Percentiles rank a stretch among this genome's conserved stretches.
phyloP scores from a whole-genome alignment of 225 moss, liverwort and hornwort species.

The Marchantia paleacea region DNA sequence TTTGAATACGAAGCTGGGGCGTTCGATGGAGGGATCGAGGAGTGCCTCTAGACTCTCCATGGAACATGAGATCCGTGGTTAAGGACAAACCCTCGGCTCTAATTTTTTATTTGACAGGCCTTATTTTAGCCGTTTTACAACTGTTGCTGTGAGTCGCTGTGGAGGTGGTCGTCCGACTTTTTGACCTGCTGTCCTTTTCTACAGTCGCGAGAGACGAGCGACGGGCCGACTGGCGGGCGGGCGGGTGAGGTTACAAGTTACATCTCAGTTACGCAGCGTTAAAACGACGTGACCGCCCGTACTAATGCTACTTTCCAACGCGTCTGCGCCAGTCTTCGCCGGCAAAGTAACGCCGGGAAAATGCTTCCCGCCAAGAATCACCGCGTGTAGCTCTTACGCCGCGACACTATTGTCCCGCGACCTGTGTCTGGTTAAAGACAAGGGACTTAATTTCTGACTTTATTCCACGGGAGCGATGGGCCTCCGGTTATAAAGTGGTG shows the following conservation, averaged over 20 bases:
- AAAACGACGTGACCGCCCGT: neutral
- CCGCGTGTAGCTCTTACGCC: conserved; percentile 7
- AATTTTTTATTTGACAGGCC: neutral
- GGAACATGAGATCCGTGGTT: neutral
- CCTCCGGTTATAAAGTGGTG: neutral
- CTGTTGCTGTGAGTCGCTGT: neutral
- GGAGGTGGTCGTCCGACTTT: neutral
- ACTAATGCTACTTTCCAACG: neutral
- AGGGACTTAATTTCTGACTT: neutral
- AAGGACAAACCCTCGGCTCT: neutral
- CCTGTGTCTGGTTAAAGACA: neutral
- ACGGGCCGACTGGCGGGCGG: neutral
- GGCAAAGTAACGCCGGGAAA: neutral
- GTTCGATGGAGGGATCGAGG: neutral
- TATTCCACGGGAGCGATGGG: neutral
- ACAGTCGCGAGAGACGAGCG: neutral
- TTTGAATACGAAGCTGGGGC: neutral
- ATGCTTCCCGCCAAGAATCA: conserved; percentile 9
- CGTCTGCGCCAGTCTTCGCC: neutral
- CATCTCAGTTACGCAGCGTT: neutral
- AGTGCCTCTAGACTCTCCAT: neutral
- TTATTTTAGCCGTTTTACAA: neutral
- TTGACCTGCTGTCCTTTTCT: neutral
- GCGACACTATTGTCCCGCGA: neutral
- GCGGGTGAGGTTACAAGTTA: neutral